A percentile compares a stretch with the other conserved stretches of the same genome.
These are phyloP conservation scores for Balakata baccata DNA, from an alignment of 345 rosid species.

Conservation along the genomic window DNA sequence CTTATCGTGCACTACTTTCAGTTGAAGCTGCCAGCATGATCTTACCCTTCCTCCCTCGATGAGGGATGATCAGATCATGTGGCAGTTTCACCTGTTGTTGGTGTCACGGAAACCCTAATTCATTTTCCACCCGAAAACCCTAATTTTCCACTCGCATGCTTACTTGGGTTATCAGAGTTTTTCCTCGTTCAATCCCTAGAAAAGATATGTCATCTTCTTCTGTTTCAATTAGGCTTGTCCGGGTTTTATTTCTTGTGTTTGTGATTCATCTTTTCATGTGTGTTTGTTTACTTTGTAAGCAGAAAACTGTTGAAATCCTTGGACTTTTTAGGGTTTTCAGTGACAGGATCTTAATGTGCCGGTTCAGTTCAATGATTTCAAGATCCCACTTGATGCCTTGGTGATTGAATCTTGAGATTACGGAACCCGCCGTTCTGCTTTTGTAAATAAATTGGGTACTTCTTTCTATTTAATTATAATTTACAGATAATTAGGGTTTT, in stretches of 20 bases:
- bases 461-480: background rate
- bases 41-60: constrained; percentile 15
- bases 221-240: constrained; percentile 12
- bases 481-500: background rate
- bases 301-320: background rate
- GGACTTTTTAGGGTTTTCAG: constrained; percentile 24
- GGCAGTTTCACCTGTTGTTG: constrained; percentile 85
- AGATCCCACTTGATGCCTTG: constrained; percentile 29
- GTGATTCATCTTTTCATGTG: background rate
- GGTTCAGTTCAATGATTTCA: constrained; percentile 39
- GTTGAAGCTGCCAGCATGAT: constrained; percentile 99
- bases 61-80: constrained; percentile 64
- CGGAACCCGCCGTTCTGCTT: constrained; percentile 7
- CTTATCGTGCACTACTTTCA: constrained; percentile 42
- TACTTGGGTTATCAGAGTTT: constrained; percentile 12
- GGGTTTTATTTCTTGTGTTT: constrained; percentile 6
- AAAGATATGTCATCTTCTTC: constrained; percentile 17
- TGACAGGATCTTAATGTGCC: constrained; percentile 33
- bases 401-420: constrained; percentile 34
- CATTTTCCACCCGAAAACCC: constrained; percentile 7
- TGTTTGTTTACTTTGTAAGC: background rate
- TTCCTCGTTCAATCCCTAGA: constrained; percentile 19
- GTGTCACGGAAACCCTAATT: constrained; percentile 50
- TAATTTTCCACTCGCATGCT: constrained; percentile 7
- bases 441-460: constrained; percentile 21